Evolutionary conservation across 2,329 filamentous ascomycete species (phyloP).

Genomic region (Lecanicillium sp.): DNA sequence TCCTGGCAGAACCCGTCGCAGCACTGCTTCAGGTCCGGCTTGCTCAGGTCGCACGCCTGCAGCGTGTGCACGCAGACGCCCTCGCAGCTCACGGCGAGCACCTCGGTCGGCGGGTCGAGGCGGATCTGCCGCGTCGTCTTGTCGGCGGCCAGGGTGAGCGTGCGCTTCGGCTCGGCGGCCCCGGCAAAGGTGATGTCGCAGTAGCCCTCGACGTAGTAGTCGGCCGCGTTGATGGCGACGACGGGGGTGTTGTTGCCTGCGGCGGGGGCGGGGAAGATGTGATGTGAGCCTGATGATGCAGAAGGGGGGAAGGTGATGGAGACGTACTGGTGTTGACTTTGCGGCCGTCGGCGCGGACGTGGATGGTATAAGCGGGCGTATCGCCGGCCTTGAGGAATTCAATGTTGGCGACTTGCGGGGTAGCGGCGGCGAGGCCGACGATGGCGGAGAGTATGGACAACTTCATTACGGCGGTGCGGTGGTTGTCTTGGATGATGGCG

Average conservation of each 20-base stretch:
- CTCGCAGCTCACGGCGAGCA: no score
- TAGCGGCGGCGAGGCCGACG: no score
- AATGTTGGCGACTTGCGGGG: slow-evolving; percentile 33
- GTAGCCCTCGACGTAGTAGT: slow-evolving; percentile 35
- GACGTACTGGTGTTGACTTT: slow-evolving; percentile 28
- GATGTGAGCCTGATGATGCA: not conserved
- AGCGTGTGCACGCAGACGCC: no score
- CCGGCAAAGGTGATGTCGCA: slow-evolving; percentile 36
- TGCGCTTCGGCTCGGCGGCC: slow-evolving; percentile 32
- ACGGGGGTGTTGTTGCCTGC: slow-evolving; percentile 36
- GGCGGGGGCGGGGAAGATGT: no score
- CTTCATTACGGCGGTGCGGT: not conserved
- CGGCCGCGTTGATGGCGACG: slow-evolving; percentile 34
- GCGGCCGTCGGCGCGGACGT: slow-evolving; percentile 37
- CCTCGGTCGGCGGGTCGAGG: no score
- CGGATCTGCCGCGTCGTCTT: no score
- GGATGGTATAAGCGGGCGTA: slow-evolving; percentile 30
- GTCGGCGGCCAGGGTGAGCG: slow-evolving; percentile 18
- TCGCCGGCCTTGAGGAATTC: slow-evolving; percentile 38
- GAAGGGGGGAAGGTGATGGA: not conserved
- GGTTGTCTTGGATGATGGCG: not conserved
- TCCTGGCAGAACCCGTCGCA: no score
- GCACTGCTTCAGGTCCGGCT: no score
- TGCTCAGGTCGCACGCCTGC: no score
- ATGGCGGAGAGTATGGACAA: not conserved